Conservation (phyloP, 2,329 filamentous ascomycete species). For the Lasiodiplodia theobromae region DNA sequence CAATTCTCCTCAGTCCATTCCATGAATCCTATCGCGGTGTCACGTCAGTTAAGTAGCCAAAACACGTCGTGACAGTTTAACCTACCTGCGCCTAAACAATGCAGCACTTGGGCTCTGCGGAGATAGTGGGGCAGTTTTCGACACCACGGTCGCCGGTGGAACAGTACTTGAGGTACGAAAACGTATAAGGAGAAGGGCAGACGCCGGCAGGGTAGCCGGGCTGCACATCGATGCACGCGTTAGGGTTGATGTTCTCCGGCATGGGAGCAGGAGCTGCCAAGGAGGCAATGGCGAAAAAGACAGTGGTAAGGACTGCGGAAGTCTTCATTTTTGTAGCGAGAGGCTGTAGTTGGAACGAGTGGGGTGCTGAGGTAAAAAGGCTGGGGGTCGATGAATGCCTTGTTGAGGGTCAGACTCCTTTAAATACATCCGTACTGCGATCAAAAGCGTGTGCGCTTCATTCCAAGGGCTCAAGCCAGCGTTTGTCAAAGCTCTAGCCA, state of each 20-base stretch:
- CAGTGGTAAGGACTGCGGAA: background rate
- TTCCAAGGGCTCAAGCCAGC: too few species aligned
- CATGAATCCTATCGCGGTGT: too few species aligned
- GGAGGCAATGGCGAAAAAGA: background rate
- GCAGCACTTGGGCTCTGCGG: conserved; percentile 7
- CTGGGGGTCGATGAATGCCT: background rate
- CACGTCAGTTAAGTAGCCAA: too few species aligned
- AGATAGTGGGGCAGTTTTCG: background rate
- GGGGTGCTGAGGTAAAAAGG: background rate
- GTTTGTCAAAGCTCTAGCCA: too few species aligned
- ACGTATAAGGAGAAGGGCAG: background rate
- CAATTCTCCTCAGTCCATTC: background rate
- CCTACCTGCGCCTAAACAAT: background rate
- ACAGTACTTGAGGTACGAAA: background rate
- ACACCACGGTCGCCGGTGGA: background rate
- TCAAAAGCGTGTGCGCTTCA: too few species aligned
- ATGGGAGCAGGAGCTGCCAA: background rate
- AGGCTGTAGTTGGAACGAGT: background rate
- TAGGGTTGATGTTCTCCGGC: background rate
- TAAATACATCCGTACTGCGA: too few species aligned
- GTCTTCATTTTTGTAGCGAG: background rate
- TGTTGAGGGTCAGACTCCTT: too few species aligned
- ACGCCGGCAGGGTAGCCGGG: background rate
- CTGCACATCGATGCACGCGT: conserved; percentile 1
- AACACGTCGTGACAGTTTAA: too few species aligned